phyloP scores from a whole-genome alignment of 371 early-diverging fungal genomes.

The Dinochytrium kinnereticum region DNA sequence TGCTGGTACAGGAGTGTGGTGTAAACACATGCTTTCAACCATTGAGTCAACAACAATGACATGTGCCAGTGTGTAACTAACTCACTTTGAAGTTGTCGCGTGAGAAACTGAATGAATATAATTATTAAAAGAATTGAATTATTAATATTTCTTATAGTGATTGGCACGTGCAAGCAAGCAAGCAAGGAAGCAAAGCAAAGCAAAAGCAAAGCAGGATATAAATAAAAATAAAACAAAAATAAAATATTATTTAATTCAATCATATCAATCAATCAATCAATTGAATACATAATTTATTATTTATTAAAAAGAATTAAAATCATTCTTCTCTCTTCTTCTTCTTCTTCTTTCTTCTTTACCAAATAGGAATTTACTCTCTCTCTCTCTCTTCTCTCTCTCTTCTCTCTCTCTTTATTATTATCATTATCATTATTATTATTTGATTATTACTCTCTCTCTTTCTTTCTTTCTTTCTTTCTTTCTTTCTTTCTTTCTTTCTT shows the following conservation, averaged over 20 bases:
- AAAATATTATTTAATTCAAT: background rate
- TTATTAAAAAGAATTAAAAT: too few relatives aligned
- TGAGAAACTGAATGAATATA: background rate
- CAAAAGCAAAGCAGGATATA: background rate
- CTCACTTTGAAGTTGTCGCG: background rate
- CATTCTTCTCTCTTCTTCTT: background rate
- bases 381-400: background rate
- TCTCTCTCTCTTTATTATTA: background rate
- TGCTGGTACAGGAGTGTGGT: too few relatives aligned
- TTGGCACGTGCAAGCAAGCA: background rate
- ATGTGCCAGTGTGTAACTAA: background rate
- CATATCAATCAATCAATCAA: too few relatives aligned
- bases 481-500: background rate
- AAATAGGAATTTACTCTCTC: too few relatives aligned
- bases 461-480: background rate
- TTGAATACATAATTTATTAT: too few relatives aligned
- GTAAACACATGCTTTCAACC: too few relatives aligned
- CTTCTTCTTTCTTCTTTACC: background rate
- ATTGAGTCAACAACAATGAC: background rate
- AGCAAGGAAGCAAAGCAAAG: background rate
- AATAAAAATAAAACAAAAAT: background rate
- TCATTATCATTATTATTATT: background rate
- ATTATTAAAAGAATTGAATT: background rate
- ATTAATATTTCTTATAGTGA: background rate
- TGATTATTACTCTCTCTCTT: background rate